These are phyloP conservation scores for Geotrichum fermentans DNA, from an alignment of 1,139 yeast species.

Conservation along the genomic window DNA sequence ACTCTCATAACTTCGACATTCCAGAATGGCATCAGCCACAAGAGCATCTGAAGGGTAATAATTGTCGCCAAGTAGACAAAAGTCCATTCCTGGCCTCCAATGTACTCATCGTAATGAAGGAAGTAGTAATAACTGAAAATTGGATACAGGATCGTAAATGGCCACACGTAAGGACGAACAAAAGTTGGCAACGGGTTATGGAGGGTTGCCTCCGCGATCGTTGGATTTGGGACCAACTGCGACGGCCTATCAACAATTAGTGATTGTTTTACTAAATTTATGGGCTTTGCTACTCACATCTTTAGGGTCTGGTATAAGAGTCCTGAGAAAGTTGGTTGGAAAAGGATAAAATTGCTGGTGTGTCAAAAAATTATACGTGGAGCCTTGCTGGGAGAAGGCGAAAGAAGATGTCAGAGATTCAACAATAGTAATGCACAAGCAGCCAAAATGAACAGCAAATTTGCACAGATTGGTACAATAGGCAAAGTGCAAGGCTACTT, in stretches of 20 bases:
- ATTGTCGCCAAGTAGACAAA: slow-evolving; percentile 77
- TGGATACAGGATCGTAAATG: slow-evolving; percentile 78
- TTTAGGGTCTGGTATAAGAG: too few species aligned
- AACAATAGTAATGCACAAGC: too few species aligned
- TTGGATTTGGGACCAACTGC: slow-evolving; percentile 44
- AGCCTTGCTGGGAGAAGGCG: slow-evolving; percentile 2
- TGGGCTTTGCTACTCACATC: too few species aligned
- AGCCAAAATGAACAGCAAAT: too few species aligned
- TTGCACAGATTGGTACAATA: too few species aligned
- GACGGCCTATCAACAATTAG: slow-evolving; percentile 16
- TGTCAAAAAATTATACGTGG: slow-evolving; percentile 3
- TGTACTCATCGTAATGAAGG: slow-evolving; percentile 69
- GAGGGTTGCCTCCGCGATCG: slow-evolving; percentile 61
- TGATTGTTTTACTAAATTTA: too few species aligned
- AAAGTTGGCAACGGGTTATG: slow-evolving; percentile 62
- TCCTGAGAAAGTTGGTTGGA: too few species aligned
- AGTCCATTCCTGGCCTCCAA: slow-evolving; percentile 77
- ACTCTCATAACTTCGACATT: slow-evolving; percentile 62
- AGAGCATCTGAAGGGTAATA: slow-evolving; percentile 63
- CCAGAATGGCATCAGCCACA: slow-evolving; percentile 96
- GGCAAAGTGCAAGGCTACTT: too few species aligned
- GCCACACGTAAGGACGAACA: slow-evolving; percentile 77
- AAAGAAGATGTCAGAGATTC: neutral
- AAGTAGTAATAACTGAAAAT: slow-evolving; percentile 61
- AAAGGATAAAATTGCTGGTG: neutral